Evolutionary conservation across 208 protist genomes (phyloP).

Genomic region (Leishmania martiniquensis): DNA sequence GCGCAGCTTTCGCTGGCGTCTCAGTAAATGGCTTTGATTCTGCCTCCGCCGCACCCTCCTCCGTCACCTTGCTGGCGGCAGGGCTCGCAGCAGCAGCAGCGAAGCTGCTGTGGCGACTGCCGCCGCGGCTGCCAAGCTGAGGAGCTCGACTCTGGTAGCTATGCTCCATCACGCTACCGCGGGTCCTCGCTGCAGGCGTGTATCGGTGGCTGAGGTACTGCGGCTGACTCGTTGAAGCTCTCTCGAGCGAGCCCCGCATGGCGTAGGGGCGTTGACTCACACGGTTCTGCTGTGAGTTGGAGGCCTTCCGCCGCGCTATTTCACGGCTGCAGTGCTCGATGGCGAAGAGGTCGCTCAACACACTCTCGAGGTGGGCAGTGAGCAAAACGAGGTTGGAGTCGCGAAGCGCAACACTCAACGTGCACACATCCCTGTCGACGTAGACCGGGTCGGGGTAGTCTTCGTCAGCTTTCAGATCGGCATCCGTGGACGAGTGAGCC

Average conservation of each 20-base stretch:
- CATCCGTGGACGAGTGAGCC: not conserved
- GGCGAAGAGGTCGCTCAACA: conserved; percentile 76
- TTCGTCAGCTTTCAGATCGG: conserved; percentile 21
- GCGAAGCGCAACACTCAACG: conserved; percentile 42
- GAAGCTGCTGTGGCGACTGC: not conserved
- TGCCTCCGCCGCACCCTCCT: conserved; percentile 1
- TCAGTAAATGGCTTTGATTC: not conserved
- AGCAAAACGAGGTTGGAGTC: conserved; percentile 74
- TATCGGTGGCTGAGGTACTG: conserved; percentile 14
- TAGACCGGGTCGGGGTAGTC: conserved; percentile 41
- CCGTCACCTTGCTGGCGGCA: not conserved
- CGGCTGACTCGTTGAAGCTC: not conserved
- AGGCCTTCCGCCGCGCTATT: not conserved
- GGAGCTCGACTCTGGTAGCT: not conserved
- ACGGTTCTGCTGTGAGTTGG: not conserved
- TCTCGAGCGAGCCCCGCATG: not conserved
- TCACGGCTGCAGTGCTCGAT: conserved; percentile 68
- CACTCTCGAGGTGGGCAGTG: conserved; percentile 69
- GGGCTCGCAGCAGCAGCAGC: not conserved
- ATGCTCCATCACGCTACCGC: not conserved
- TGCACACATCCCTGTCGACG: conserved; percentile 54
- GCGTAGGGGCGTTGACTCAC: not conserved
- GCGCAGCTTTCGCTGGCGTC: conserved; percentile 10
- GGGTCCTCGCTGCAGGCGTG: not conserved
- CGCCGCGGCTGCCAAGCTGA: not conserved